Evolutionary conservation across 805 yeast genomes (phyloP), one percentile per base, ranked within the genome.

Genomic region (Candida sonorensis): DNA sequence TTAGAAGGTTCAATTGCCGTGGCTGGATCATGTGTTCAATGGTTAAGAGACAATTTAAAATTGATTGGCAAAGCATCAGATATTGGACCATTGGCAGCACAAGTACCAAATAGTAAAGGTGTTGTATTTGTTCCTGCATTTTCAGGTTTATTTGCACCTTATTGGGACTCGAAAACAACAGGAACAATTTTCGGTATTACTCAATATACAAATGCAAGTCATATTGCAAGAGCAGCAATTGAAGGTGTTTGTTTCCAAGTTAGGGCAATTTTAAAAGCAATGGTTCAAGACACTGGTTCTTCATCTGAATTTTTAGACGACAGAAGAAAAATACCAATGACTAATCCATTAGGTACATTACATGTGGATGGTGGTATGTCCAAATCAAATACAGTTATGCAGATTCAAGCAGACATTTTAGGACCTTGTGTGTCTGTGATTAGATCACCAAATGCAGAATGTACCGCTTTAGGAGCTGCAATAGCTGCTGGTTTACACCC

Each of bases 341-440:
- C 64, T 47, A 69, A 66, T 54, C 57, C 74, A 4, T 36, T 50
- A 16, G 45, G 41, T 44, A 43, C 45, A 4, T 35, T 81, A 38
- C 80, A 85, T 20, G 95, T 88, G 16, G 97, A 88, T 55, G 97
- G 97, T 34, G 97, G 97, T 45, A 81, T 88, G 92, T 81, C 95
- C 15, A 75, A 82, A 47, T 85, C 95, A 13, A 80, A 81, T 51
- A 90, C 82, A 48, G 90, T 87, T 32, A 81, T 90, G 81, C 95
- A 85, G 64, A 85, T 88, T 42, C 97, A 88, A 61, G 82, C 95
- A 7, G 94, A 88, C 55, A 79, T 88, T 40, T 67, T 86, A 45
- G 97, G 97, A 3, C 90, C 92, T 1, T 76, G 87, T 59, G 83
- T 80, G 23, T 75, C 78, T 17, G 90, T 88, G 26, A 72, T 75